Evolutionary conservation across 2,329 filamentous ascomycete genomes (phyloP).

Genomic region (Alternaria conjuncta): DNA sequence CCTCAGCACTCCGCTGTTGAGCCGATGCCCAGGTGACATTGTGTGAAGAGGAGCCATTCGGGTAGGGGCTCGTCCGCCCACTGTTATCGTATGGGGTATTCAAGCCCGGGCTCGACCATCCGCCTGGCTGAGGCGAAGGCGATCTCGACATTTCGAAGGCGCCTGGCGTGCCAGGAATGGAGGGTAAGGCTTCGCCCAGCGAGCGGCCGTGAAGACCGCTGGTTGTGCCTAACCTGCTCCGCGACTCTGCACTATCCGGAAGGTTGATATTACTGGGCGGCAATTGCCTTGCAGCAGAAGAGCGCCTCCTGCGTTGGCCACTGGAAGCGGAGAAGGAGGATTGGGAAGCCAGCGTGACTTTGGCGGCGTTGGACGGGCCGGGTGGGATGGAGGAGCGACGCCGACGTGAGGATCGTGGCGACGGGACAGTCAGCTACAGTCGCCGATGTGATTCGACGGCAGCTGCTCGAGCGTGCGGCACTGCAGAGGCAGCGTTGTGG

Average conservation of each 20-base stretch:
- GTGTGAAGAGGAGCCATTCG: constrained; percentile 56
- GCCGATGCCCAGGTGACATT: constrained; percentile 81
- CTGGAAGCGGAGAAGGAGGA: constrained; percentile 45
- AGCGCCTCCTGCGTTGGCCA: constrained; percentile 51
- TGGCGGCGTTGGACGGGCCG: constrained; percentile 26
- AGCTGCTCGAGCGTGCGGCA: constrained; percentile 18
- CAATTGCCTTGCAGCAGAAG: constrained; percentile 47
- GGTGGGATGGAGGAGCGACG: constrained; percentile 30
- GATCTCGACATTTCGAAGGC: constrained; percentile 76
- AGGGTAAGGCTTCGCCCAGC: constrained; percentile 43
- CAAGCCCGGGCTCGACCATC: constrained; percentile 85
- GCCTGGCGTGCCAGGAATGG: constrained; percentile 48
- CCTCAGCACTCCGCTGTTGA: constrained; percentile 75
- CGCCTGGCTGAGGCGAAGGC: constrained; percentile 83
- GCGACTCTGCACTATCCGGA: constrained; percentile 31
- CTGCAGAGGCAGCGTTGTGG: constrained; percentile 26
- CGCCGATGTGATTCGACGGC: constrained; percentile 12
- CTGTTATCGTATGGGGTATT: constrained; percentile 69
- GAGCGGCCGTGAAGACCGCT: constrained; percentile 42
- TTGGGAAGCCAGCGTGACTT: constrained; percentile 50
- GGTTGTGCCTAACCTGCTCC: constrained; percentile 39
- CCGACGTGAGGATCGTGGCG: constrained; percentile 32
- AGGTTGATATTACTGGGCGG: constrained; percentile 41
- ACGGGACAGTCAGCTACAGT: constrained; percentile 18
- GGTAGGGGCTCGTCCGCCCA: constrained; percentile 70